Conservation (phyloP, 1,284 basidiomycete genomes). For the Rhodotorula sp. region DNA sequence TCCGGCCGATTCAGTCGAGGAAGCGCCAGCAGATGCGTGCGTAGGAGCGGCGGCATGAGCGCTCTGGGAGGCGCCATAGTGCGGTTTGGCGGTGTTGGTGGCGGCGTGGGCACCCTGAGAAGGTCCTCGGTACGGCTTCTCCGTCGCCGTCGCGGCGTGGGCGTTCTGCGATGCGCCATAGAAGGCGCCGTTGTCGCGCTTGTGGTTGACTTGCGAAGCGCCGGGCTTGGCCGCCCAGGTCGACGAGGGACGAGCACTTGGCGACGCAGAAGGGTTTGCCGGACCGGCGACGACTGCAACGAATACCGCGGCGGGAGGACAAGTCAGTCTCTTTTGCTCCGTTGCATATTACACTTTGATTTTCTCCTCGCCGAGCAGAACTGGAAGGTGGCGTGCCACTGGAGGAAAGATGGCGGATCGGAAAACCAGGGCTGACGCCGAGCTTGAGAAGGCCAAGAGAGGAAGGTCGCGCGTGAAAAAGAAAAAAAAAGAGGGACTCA, state of each 20-base stretch:
- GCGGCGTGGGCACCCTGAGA: not conserved
- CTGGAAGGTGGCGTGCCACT: too few relatives aligned
- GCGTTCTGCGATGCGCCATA: constrained; percentile 1
- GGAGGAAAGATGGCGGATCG: not conserved
- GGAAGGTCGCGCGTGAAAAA: not conserved
- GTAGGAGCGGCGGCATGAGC: constrained; percentile 4
- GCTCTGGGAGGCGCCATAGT: not conserved
- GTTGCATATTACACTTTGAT: too few relatives aligned
- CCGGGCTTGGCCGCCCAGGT: constrained; percentile 4
- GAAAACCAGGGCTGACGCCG: too few relatives aligned
- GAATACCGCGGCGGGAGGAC: too few relatives aligned
- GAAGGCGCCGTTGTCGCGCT: not conserved
- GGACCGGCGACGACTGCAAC: too few relatives aligned
- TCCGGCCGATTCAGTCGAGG: not conserved
- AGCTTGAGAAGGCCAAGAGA: constrained; percentile 3
- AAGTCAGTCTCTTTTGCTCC: too few relatives aligned
- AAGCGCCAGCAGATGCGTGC: not conserved
- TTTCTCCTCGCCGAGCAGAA: too few relatives aligned
- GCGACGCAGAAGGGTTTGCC: too few relatives aligned
- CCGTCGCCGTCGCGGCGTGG: not conserved
- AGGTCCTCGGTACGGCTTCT: not conserved
- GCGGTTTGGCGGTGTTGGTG: constrained; percentile 5
- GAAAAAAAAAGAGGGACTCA: not conserved
- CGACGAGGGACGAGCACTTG: not conserved
- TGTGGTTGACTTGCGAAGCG: not conserved